phyloP scores from a whole-genome alignment of 306 rosid species.

The Gleditsia sinensis region DNA sequence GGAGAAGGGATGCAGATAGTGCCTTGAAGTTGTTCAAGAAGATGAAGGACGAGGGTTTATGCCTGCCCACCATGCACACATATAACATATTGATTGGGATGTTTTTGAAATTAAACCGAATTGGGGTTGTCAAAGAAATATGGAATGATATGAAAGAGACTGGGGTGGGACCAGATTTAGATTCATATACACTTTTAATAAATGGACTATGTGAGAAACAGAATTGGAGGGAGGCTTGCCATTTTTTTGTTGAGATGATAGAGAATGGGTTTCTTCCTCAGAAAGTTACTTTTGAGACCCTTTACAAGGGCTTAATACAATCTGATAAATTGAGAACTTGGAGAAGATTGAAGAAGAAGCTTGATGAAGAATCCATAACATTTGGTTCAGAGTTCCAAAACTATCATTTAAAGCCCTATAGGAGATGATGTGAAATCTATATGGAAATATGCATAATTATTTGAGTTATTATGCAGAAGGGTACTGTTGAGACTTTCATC shows the following conservation, averaged over 20 bases:
- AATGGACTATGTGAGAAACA: constrained; percentile 73
- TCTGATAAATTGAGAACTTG: constrained; percentile 91
- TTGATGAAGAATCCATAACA: constrained; percentile 83
- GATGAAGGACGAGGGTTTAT: constrained; percentile 70
- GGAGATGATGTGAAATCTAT: constrained; percentile 50
- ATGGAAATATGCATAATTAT: not conserved
- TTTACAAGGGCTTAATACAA: constrained; percentile 80
- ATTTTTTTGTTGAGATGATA: constrained; percentile 86
- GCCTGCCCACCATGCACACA: constrained; percentile 58
- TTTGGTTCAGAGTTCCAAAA: constrained; percentile 80
- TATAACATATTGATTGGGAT: constrained; percentile 66
- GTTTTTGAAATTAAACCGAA: constrained; percentile 60
- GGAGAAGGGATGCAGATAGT: constrained; percentile 62
- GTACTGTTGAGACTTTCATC: constrained; percentile 22
- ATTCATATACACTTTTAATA: constrained; percentile 70
- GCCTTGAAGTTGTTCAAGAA: constrained; percentile 76
- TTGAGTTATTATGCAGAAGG: not conserved
- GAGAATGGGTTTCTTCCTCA: constrained; percentile 92
- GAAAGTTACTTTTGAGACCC: constrained; percentile 82
- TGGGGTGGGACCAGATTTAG: constrained; percentile 81
- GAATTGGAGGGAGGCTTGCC: constrained; percentile 85
- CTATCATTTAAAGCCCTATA: constrained; percentile 79
- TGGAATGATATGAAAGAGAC: constrained; percentile 77
- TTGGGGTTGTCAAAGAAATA: constrained; percentile 55
- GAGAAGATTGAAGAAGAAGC: constrained; percentile 90